These are phyloP conservation scores for Sporothrix variecibatus DNA, from an alignment of 2,329 filamentous ascomycete genomes.

Conservation along the genomic window DNA sequence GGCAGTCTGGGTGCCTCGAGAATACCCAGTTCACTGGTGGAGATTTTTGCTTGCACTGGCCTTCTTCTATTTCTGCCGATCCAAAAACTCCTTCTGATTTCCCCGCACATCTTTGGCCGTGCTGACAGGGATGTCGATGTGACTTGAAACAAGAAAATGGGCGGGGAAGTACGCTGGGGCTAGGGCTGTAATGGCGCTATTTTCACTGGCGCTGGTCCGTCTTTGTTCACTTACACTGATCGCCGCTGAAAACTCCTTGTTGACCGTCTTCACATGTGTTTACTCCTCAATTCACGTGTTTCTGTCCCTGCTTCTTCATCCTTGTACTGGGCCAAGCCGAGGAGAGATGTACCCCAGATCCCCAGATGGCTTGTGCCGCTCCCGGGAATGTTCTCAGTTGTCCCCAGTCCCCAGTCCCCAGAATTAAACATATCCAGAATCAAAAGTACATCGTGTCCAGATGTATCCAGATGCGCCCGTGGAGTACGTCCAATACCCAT, in stretches of 20 bases:
- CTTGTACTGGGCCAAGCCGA: neutral
- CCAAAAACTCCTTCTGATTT: slow-evolving; percentile 1
- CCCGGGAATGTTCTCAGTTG: no score
- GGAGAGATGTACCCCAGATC: neutral
- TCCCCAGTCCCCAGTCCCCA: neutral
- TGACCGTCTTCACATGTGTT: neutral
- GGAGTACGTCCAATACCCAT: neutral
- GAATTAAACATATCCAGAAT: neutral
- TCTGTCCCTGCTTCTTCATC: neutral
- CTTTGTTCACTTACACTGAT: neutral
- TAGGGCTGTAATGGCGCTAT: neutral
- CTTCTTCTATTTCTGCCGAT: slow-evolving; percentile 1
- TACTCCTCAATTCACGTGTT: slow-evolving; percentile 4
- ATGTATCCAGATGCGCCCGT: neutral
- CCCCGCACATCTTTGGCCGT: neutral
- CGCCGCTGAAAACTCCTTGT: neutral
- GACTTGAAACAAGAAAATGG: neutral
- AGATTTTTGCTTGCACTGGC: neutral
- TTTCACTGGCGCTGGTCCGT: neutral
- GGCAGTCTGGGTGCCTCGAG: no score
- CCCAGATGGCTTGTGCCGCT: neutral
- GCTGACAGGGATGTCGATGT: neutral
- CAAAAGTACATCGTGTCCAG: neutral
- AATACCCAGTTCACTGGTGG: neutral
- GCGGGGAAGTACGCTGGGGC: neutral